Base-by-base conservation (phyloP, 108 stramenopile genomes). In the Ochromonas danica region DNA sequence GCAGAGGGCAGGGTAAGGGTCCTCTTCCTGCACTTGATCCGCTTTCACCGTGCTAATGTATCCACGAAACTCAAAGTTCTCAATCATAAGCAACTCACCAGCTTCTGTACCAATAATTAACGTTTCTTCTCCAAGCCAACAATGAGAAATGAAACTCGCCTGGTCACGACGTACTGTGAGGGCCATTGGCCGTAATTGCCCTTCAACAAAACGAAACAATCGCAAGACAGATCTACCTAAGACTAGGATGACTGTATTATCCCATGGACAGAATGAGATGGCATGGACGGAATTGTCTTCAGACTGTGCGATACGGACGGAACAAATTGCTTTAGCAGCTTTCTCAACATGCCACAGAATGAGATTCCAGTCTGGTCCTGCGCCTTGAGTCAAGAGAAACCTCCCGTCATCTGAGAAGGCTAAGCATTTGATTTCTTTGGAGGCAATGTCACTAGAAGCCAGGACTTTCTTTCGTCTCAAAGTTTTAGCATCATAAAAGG, bases 121-220 rank as follows among this genome's bases (percentile, higher is more conserved):
- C 42, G 81, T 78, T 27, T 90, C 89, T 41, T 89, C 88, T 3
- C 39, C 51, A 30, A 90, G 80, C 89, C 89, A 90, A 39, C 51
- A 57, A 61, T 90, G 88, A 27, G 79, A 75, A 39, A 84, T 65
- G 81, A 87, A 89, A 67, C 39, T 27, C 78, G 80, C 80, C n/a
- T 82, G 57, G 71, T 86, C 85, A 39, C 85, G 78, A 70, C 86
- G 80, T 17, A 82, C 74, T 27, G 30, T 84, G 40, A 84, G 22
- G 14, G 40, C 42, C 27, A 85, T 40, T 1, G 85, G 85, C 60
- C 84, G 84, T 28, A 85, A 42, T 78, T 85, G 85, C 1, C 39
- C 81, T 27, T 85, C 71, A n/a, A 84, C 41, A n/a, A 80, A n/a
- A 1, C 89, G 84, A 39, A 83, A 88, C 40, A 89, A 84, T 3